phyloP scores from a whole-genome alignment of 306 rosid species.

The Vigna radiata region DNA sequence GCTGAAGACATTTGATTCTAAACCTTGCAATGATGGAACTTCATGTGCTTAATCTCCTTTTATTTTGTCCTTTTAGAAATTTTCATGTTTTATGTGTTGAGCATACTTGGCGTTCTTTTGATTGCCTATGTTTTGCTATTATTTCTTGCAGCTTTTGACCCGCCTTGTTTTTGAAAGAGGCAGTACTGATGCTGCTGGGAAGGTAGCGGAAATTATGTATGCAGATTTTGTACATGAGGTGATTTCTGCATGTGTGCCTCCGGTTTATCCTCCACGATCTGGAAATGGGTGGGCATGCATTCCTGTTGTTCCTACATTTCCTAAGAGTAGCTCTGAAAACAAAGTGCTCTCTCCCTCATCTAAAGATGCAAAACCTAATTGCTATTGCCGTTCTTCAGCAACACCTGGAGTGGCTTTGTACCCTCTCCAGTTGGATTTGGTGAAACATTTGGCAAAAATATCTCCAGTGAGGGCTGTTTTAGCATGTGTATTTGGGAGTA shows the following conservation, averaged over 20 bases:
- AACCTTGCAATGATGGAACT: slow-evolving; percentile 2
- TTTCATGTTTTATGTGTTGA: slow-evolving; percentile 32
- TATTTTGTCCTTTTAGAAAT: slow-evolving; percentile 13
- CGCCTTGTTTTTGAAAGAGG: slow-evolving; percentile 96
- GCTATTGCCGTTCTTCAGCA: slow-evolving; percentile 71
- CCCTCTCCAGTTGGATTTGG: slow-evolving; percentile 92
- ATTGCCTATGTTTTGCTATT: slow-evolving; percentile 38
- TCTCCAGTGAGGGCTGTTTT: slow-evolving; percentile 97
- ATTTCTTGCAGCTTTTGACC: slow-evolving; percentile 81
- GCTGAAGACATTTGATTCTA: slow-evolving; percentile 24
- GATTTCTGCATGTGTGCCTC: slow-evolving; percentile 96
- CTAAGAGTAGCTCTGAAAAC: slow-evolving; percentile 76
- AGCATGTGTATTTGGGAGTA: slow-evolving; percentile 95
- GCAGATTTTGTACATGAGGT: slow-evolving; percentile 98
- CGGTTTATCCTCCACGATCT: slow-evolving; percentile 92
- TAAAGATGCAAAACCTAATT: slow-evolving; percentile 83
- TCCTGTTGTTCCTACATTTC: slow-evolving; percentile 80
- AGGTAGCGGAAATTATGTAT: slow-evolving; percentile 92
- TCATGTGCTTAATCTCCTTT: slow-evolving; percentile 29
- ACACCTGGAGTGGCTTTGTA: slow-evolving; percentile 84
- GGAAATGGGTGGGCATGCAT: slow-evolving; percentile 99
- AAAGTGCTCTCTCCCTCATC: slow-evolving; percentile 83
- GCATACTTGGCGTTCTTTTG: slow-evolving; percentile 31
- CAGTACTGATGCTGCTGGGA: slow-evolving; percentile 96
- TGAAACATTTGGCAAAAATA: slow-evolving; percentile 93